These are phyloP conservation scores for Pyricularia pennisetigena DNA, from an alignment of 2,329 filamentous ascomycete genomes.

Conservation along the genomic window DNA sequence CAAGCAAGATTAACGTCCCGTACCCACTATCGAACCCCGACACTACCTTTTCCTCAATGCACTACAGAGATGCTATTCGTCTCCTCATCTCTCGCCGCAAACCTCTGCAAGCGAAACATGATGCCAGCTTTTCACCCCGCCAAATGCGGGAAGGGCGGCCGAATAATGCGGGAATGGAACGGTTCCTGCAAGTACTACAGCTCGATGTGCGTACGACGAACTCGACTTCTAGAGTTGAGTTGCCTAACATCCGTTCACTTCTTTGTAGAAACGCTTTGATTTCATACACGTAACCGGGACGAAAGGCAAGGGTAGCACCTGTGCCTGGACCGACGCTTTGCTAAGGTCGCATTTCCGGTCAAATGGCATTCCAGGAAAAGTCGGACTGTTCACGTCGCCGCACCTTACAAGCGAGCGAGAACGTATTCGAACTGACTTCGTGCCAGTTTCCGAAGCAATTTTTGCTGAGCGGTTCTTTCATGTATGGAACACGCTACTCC, in stretches of 20 bases:
- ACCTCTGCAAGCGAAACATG: neutral
- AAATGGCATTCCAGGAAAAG: neutral
- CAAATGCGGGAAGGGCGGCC: neutral
- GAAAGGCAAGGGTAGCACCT: conserved; percentile 3
- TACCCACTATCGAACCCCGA: neutral
- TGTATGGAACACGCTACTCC: neutral
- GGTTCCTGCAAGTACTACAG: neutral
- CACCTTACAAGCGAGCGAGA: neutral
- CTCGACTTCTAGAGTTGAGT: neutral
- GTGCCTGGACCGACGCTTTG: conserved; percentile 3
- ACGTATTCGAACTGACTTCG: neutral
- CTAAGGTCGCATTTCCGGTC: conserved; percentile 2
- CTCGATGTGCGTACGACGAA: neutral
- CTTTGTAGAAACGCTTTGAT: neutral
- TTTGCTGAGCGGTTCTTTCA: conserved; percentile 2
- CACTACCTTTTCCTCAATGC: neutral
- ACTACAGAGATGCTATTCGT: neutral
- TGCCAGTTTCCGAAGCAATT: neutral
- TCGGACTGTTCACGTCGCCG: conserved; percentile 3
- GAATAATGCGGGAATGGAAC: neutral
- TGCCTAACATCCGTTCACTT: neutral
- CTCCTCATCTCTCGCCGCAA: neutral
- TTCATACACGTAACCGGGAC: conserved; percentile 3
- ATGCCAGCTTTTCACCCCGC: neutral
- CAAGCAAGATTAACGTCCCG: neutral